Evolutionary conservation across 2,329 filamentous ascomycete genomes (phyloP), one percentile per base, ranked within the genome.

Genomic region (Phaeosphaeriaceae sp.): DNA sequence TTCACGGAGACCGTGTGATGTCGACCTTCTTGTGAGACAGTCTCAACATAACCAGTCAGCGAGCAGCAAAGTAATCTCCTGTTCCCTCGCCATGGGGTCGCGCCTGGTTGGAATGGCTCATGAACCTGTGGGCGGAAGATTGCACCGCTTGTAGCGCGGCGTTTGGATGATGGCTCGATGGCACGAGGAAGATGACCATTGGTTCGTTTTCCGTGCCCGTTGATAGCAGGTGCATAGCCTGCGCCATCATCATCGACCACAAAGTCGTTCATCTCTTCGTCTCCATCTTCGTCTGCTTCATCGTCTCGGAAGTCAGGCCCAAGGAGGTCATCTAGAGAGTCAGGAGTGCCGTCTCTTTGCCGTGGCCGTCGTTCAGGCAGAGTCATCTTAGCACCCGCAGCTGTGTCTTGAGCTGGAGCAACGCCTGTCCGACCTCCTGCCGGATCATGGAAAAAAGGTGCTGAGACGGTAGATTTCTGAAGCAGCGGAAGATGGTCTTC

Each of bases 211-310:
- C 88, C 87, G 58, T 82, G 87, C 67, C 78, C 78, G 61, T 89
- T 91, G 19, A 88, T 80, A 22, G 65, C 67, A 9, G 83, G 87
- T 1, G 88, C 86, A 77, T 98, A 98, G 44, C 94, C 95, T 33
- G 93, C 94, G 11, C 93, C 93, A 72, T 99, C 95, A 63, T 99
- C 95, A 69, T 99, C 95, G 5, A 93, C 88, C 1, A 99, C 91
- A 74, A 98, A 99, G 62, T 92, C 92, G 44, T 92, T 91, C 61
- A 78, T 78, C n/a, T 70, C 68, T 54, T 70, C 67, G 17, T 72
- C 69, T 1, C 60, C 66, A 66, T 87, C 87, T n/a, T 68, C 67
- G 63, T 86, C 86, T 11, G 64, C 72, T 49, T 68, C 61, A 20
- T 63, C 62, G 13, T 80, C 81, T 82, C 79, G 88, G 77, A 70